These are phyloP conservation scores for Malus hybrid DNA, from an alignment of 331 rosid genomes.

Conservation along the genomic window DNA sequence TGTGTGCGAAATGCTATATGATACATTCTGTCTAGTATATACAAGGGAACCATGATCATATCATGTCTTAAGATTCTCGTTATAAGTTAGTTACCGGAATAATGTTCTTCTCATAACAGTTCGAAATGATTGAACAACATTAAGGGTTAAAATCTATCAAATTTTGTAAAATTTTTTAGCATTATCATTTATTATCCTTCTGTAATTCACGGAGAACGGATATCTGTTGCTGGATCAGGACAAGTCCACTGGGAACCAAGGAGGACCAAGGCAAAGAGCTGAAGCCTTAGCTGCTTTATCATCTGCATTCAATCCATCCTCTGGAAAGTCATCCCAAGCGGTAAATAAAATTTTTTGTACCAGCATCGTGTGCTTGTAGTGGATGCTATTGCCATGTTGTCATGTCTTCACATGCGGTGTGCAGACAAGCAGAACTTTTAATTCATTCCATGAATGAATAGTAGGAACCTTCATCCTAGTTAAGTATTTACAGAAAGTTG, in stretches of 20 bases:
- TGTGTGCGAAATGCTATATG: neutral
- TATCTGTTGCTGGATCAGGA: conserved; percentile 49
- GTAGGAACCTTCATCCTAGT: neutral
- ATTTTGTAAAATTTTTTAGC: neutral
- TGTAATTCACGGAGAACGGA: conserved; percentile 3
- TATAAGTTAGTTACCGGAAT: neutral
- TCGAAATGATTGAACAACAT: neutral
- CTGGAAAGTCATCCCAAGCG: conserved; percentile 45
- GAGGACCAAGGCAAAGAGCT: conserved; percentile 94
- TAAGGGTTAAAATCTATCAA: neutral
- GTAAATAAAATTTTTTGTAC: conserved; percentile 32
- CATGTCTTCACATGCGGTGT: conserved; percentile 1
- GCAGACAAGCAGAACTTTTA: neutral
- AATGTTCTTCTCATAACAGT: neutral
- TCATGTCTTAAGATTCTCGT: neutral
- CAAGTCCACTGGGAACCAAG: conserved; percentile 71
- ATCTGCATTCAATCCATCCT: conserved; percentile 78
- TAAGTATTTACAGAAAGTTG: neutral
- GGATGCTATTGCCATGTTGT: neutral
- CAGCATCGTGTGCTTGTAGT: neutral
- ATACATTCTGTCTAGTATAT: neutral
- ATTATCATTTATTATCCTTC: neutral
- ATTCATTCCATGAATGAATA: neutral
- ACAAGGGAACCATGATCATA: neutral
- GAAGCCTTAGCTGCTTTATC: conserved; percentile 87